phyloP scores from a whole-genome alignment of 208 protist genomes.

The Leishmania guyanensis region DNA sequence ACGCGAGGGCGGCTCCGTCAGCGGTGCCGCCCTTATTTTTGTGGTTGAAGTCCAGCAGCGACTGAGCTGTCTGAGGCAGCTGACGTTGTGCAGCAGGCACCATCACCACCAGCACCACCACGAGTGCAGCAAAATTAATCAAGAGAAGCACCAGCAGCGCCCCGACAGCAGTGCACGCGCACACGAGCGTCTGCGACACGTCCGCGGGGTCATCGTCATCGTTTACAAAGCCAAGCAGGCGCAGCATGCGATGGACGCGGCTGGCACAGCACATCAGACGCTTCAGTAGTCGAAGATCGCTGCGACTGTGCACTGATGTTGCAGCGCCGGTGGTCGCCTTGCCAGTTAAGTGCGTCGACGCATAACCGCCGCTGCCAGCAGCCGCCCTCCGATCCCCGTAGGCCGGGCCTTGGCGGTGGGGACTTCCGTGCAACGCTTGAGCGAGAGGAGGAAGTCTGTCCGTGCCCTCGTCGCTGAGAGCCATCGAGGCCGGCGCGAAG shows the following conservation, averaged over 20 bases:
- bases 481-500: background rate
- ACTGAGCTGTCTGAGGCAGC: background rate
- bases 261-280: conserved; percentile 13
- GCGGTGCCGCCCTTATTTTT: background rate
- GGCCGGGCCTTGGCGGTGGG: background rate
- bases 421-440: background rate
- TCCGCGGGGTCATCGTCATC: background rate
- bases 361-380: background rate
- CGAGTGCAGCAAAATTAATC: background rate
- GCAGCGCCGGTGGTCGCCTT: background rate
- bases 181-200: conserved; percentile 9
- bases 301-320: background rate
- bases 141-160: conserved; percentile 23
- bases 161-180: conserved; percentile 14
- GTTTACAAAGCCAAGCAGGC: conserved; percentile 5
- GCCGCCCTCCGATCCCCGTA: background rate
- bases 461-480: background rate
- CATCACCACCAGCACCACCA: conserved; percentile 20
- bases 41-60: conserved; percentile 8
- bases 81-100: conserved; percentile 1
- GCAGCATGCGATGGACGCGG: conserved; percentile 7
- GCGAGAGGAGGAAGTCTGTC: background rate
- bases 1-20: background rate
- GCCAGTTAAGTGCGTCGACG: too few relatives aligned
- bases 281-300: background rate